Percentiles rank a stretch among this genome's conserved stretches.
Evolutionary conservation across 257 asterid genomes (phyloP).

Genomic region (Thymus quinquecostatus): DNA sequence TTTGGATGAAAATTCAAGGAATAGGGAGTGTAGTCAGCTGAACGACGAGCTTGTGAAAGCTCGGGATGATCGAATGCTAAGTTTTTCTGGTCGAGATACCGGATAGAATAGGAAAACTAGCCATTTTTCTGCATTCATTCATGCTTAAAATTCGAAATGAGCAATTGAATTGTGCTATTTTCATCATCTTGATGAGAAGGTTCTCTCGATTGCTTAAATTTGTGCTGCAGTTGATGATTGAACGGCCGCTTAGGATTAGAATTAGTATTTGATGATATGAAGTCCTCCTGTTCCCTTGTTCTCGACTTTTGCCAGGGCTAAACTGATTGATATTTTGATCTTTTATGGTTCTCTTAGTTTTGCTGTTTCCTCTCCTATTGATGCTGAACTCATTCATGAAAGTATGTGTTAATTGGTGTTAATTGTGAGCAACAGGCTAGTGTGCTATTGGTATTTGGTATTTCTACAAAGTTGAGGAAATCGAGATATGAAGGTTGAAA

Average conservation of each 20-base stretch:
- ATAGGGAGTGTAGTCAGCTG: neutral
- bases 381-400: no score
- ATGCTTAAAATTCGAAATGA: neutral
- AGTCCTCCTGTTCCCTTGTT: neutral
- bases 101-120: neutral
- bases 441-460: no score
- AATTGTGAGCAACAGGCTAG: no score
- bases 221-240: neutral
- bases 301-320: neutral
- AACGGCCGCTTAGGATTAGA: neutral
- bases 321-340: neutral
- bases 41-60: neutral
- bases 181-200: neutral
- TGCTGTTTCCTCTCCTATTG: no score
- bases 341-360: no score
- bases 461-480: neutral
- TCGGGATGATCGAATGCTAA: no score
- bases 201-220: neutral
- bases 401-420: no score
- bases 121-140: neutral
- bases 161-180: neutral
- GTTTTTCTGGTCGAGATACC: no score
- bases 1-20: neutral
- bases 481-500: neutral
- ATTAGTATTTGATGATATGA: neutral